Evolutionary conservation across 2,329 filamentous ascomycete species (phyloP), one percentile per base, ranked within the genome.

Genomic region (Aspergillus sclerotialis): DNA sequence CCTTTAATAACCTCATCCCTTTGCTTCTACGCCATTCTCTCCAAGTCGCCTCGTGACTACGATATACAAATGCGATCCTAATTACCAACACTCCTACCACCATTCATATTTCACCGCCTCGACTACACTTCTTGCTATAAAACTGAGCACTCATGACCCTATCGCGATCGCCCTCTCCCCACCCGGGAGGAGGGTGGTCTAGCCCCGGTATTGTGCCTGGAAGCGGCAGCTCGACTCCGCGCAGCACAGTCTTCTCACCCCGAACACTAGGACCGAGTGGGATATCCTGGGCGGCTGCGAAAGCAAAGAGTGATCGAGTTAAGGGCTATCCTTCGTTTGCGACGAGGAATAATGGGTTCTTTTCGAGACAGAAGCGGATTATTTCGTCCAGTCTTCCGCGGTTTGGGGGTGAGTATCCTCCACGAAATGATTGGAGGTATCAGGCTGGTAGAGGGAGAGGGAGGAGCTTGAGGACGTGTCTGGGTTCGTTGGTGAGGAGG

Each of bases 141-240:
- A n/a, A n/a, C n/a, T 53, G 63, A 46, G 64, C 68, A 43, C 45
- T 49, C 52, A 94, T 94, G 89, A 84, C 84, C 48, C 68, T 90
- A 43, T 92, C 88, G 48, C 80, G 87, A 64, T 93, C 86, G 56
- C 86, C 89, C 32, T 94, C 87, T 36, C 90, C 89, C 42, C 75
- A 79, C 43, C 82, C 80, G 42, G 83, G 84, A 52, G 87, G 86
- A 56, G 88, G 88, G 50, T 95, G 90, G 89, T 79, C 85, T 37
- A 92, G 82, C 64, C 87, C 84, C 36, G 85, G 81, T 44, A 73
- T 86, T 55, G 82, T 78, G 54, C 79, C 83, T 40, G 79, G 77
- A 38, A 85, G 82, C 58, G 82, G 82, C 42, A 74, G 76, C 46
- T 77, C 78, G 24, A 87, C 80, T 56, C 82, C 84, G 13, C 48